Base-by-base conservation (phyloP, 1,284 basidiomycete species). In the Tilletia horrida region DNA sequence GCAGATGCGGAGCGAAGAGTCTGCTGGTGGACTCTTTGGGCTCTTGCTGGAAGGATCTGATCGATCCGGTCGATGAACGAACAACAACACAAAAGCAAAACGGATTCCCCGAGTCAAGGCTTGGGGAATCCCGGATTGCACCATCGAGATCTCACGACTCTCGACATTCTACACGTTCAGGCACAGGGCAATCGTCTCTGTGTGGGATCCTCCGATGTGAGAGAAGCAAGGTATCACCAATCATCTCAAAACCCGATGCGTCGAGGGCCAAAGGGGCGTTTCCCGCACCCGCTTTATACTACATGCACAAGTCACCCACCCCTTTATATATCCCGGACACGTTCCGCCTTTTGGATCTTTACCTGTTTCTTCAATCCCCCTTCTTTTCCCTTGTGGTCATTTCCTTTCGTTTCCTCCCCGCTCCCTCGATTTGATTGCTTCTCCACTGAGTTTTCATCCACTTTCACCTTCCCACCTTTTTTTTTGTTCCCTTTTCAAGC, bases 1-100 rank as follows among this genome's bases (percentile, higher is more conserved):
- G 66, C 81, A 84, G 78, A 78, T 84, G 75, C 81, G 83, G 73
- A 95, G 91, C 82, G 96, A 98, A 83, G 87, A 87, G 66, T 88
- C 89, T 14, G 93, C 95, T 8, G 86, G 86, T 18, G 91, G 90
- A 1, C 83, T 99, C 65, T 97, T 93, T 81, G 89, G 91, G 74
- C 89, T 88, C 81, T 85, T 99, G 74, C 84, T 98, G 35, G 88
- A 88, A 66, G 95, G 95, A 40, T 93, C 92, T 52, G 92, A 93
- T 82, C 86, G 92, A 23, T 80, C 77, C 14, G 73, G 55, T 57
- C 55, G 25, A 59, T 59, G 55, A 59, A 16, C 23, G 23, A 21
- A 14, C 50, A 40, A 40, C 35, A 40, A 11, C 4, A 40, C 35
- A 40, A 40, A 40, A 40, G 35, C 35, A 40, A 40, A 40, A 40